phyloP scores from a whole-genome alignment of 2,329 filamentous ascomycete species.

The Aspergillus niger region DNA sequence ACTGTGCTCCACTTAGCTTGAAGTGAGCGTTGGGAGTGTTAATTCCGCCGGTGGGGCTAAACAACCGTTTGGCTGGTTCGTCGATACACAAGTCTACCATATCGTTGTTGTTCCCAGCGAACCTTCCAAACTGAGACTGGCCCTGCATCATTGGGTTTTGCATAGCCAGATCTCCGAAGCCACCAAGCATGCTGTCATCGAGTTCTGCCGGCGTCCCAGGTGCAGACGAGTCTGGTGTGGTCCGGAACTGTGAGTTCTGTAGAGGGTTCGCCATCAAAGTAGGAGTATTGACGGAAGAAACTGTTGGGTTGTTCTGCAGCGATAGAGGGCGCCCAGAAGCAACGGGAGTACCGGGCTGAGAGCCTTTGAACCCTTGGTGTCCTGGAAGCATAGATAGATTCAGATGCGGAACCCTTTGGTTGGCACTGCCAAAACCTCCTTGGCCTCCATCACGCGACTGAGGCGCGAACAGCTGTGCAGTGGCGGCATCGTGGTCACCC shows the following conservation, averaged over 20 bases:
- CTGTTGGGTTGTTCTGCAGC: conserved; percentile 89
- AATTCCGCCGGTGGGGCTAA: conserved; percentile 77
- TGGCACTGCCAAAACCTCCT: conserved; percentile 59
- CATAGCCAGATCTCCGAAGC: conserved; percentile 63
- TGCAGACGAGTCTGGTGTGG: conserved; percentile 66
- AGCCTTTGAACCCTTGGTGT: conserved; percentile 79
- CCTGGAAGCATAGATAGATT: conserved; percentile 75
- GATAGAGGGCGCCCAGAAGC: conserved; percentile 68
- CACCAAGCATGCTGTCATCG: conserved; percentile 70
- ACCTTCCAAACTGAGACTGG: conserved; percentile 44
- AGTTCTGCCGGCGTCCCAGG: conserved; percentile 72
- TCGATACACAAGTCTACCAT: conserved; percentile 73
- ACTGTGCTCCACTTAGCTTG: conserved; percentile 73
- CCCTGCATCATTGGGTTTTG: conserved; percentile 50
- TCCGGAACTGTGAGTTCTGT: conserved; percentile 56
- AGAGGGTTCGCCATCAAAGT: conserved; percentile 79
- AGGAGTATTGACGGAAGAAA: conserved; percentile 95
- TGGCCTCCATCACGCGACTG: conserved; percentile 71
- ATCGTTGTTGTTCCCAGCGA: conserved; percentile 51
- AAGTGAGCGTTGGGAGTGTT: conserved; percentile 69
- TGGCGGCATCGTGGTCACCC: conserved; percentile 48
- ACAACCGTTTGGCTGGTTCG: conserved; percentile 90
- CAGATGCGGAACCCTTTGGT: conserved; percentile 65
- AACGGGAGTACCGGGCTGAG: conserved; percentile 82
- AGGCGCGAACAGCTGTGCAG: conserved; percentile 51